Evolutionary conservation across 2,329 filamentous ascomycete species (phyloP), one percentile per base, ranked within the genome.

Genomic region (Diaporthe vexans): DNA sequence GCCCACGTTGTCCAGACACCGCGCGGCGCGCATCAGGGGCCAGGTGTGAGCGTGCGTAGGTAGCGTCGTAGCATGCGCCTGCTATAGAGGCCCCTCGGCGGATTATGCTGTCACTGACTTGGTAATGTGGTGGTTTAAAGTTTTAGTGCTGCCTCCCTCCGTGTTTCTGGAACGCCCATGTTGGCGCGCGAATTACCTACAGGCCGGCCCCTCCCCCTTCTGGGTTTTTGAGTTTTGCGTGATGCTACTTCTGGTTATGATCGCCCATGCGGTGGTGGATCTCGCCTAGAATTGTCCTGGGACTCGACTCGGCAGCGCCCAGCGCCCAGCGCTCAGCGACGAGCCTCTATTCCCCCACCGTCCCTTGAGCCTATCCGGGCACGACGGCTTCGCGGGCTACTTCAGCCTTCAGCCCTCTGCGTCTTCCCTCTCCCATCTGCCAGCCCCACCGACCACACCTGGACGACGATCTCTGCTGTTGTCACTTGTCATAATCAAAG

Each of bases 401-500:
- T 67, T 67, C 48, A 40, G 48, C 46, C 48, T 40, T 43, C 40
- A 40, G 37, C 37, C 37, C 11, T 52, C 63, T 37, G 46, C 63
- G 46, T 33, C 37, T 35, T 37, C 33, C 26, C 7, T 37, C 63
- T 35, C 26, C 33, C 26, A 7, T 37, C 63, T 11, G 7, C 19
- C 29, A 48, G 17, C 29, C 63, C 63, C 63, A 40, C 63, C 48
- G 48, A 26, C 46, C 63, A 68, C 63, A 21, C 63, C 63, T 26
- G 48, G 63, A 17, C 63, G 63, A 68, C 48, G 63, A 68, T 68
- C 63, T 54, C 21, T 54, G 48, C 37, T 40, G 63, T 68, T 54
- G 48, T 68, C 63, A 68, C 63, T 68, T 68, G 63, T 68, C 63
- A 68, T 68, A 68, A 68, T 59, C 63, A 54, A 71, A 35, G 56